Percentiles rank a stretch among this genome's conserved stretches.
These are phyloP conservation scores for Termitomyces heimii DNA, from an alignment of 768 basidiomycete genomes.

Conservation along the genomic window DNA sequence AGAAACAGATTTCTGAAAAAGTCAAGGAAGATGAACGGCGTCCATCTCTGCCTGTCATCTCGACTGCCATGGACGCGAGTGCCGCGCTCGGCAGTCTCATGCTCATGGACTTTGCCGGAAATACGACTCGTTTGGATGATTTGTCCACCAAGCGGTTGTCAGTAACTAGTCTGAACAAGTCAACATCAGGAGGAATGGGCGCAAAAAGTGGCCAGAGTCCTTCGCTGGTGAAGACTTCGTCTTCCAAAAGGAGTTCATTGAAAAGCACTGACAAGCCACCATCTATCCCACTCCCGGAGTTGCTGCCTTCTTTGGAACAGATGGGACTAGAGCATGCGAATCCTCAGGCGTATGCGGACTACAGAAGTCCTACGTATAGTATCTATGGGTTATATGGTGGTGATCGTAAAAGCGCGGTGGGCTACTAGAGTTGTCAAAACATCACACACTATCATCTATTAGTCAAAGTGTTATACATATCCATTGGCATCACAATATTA, in stretches of 20 bases:
- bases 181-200: slow-evolving; percentile 3
- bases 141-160: slow-evolving; percentile 8
- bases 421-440: background rate
- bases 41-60: slow-evolving; percentile 14
- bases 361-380: slow-evolving; percentile 79
- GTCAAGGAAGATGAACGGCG: slow-evolving; percentile 14
- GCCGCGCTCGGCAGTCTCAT: slow-evolving; percentile 53
- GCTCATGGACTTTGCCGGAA: slow-evolving; percentile 47
- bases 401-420: slow-evolving; percentile 45
- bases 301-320: slow-evolving; percentile 67
- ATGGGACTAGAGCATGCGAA: slow-evolving; percentile 67
- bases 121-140: slow-evolving; percentile 3
- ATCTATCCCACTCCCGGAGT: slow-evolving; percentile 74
- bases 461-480: background rate
- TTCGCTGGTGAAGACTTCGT: background rate
- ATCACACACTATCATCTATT: background rate
- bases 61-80: slow-evolving; percentile 31
- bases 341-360: slow-evolving; percentile 56
- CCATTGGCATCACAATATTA: background rate
- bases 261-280: slow-evolving; percentile 58
- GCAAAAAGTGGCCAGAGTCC: background rate
- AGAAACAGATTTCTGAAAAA: slow-evolving; percentile 13
- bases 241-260: slow-evolving; percentile 2
- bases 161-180: slow-evolving; percentile 25
- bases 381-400: slow-evolving; percentile 69